Evolutionary conservation across 225 moss, liverwort and hornwort species (phyloP), one percentile per base, ranked within the genome.

Genomic region (Physcomitrellopsis africana): DNA sequence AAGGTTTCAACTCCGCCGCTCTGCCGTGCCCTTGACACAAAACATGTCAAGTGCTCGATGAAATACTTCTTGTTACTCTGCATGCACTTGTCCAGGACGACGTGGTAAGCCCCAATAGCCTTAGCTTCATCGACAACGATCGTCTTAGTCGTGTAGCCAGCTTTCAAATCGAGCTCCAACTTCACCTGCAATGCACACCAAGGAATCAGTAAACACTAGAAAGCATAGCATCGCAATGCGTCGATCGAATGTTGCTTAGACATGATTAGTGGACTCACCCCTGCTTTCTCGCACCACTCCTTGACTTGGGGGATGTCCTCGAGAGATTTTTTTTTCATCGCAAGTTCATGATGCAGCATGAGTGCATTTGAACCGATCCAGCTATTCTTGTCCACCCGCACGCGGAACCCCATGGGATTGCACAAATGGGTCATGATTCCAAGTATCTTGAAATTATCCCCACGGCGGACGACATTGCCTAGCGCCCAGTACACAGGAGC

Each of bases 271-370:
- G 37, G 48, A 59, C 64, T 68, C 71, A 84, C 84, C 75, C 87
- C 87, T 69, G 82, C 82, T 78, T 88, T 88, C 11, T 82, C 85
- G 74, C 87, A 88, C 87, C 87, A 88, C 46, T 82, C 85, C 75
- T 69, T 82, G 22, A 88, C 65, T 43, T 88, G 77, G 32, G 82
- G 74, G 10, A 88, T 72, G 8, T 75, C 78, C 0, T 78, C 62
- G 14, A 88, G 45, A 23, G 65, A 22, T 8, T 69, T 32, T 23
- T 72, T 82, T 69, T 88, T 88, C 54, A 15, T 0, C 1, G 55
- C 9, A 60, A 88, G 37, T 19, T 88, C 82, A 51, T 78, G 60
- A 43, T 82, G 56, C 45, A 88, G 77, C 72, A 80, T 9, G 1
- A 79, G 37, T 7, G 71, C 79, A 42, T 80, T 84, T 26, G 74